A percentile compares a stretch with the other conserved stretches of the same genome.
These are phyloP conservation scores for Anastatica hierochuntica DNA, from an alignment of 345 rosid species.

Conservation along the genomic window DNA sequence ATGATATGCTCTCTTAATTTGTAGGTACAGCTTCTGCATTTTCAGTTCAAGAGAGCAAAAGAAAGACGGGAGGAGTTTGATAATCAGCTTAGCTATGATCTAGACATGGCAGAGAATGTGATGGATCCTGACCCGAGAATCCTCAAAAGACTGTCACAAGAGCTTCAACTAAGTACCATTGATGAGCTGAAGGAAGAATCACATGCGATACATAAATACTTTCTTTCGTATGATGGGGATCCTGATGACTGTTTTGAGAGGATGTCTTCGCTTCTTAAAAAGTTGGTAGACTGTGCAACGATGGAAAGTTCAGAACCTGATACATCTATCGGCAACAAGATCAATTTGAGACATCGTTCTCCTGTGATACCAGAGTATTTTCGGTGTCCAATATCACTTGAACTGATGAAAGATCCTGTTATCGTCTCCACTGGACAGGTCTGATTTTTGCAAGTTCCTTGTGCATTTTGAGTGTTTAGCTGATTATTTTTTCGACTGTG, in stretches of 20 bases:
- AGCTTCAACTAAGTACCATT: slow-evolving; percentile 64
- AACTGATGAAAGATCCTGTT: slow-evolving; percentile 96
- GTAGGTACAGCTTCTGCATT: slow-evolving; percentile 80
- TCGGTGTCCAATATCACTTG: slow-evolving; percentile 96
- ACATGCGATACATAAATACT: slow-evolving; percentile 64
- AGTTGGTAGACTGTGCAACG: slow-evolving; percentile 49
- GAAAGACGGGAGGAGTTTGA: slow-evolving; percentile 50
- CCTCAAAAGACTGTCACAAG: slow-evolving; percentile 67
- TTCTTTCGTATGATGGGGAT: slow-evolving; percentile 51
- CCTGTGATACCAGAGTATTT: slow-evolving; percentile 97
- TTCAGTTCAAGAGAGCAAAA: slow-evolving; percentile 79
- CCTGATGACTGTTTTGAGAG: slow-evolving; percentile 51
- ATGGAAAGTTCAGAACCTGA: slow-evolving; percentile 48
- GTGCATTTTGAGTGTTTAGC: slow-evolving; percentile 4
- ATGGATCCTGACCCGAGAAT: slow-evolving; percentile 49
- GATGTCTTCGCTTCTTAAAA: slow-evolving; percentile 59
- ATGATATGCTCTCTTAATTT: slow-evolving; percentile 1
- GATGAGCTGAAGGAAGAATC: slow-evolving; percentile 77
- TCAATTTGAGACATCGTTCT: slow-evolving; percentile 56
- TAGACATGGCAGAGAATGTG: slow-evolving; percentile 43
- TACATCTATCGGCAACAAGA: slow-evolving; percentile 35
- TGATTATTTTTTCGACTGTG: slow-evolving; percentile 18
- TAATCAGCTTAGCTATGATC: slow-evolving; percentile 59
- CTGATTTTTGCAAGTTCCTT: slow-evolving; percentile 6
- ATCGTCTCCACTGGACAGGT: slow-evolving; percentile 99